These are phyloP conservation scores for Umbilicaria muhlenbergii DNA, from an alignment of 495 filamentous ascomycete species.

Conservation along the genomic window DNA sequence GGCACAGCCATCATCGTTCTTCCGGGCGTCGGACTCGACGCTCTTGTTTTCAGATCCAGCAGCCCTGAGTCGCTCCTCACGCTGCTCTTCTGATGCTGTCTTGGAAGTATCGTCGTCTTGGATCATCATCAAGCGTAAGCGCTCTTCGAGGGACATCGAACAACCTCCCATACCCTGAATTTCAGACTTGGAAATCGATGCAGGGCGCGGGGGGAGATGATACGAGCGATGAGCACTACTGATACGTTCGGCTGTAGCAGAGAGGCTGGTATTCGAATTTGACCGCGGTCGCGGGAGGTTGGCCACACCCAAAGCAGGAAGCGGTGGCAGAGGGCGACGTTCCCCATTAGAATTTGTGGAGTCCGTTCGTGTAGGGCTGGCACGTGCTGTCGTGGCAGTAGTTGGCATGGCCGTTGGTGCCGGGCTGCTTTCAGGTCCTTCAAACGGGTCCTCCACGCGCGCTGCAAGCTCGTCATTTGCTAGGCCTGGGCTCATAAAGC, in stretches of 20 bases:
- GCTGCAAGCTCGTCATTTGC: slow-evolving; percentile 35
- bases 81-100: slow-evolving; percentile 36
- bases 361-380: slow-evolving; percentile 20
- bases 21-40: slow-evolving; percentile 5
- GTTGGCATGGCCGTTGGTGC: slow-evolving; percentile 32
- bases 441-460: slow-evolving; percentile 54
- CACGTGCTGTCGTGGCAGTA: slow-evolving; percentile 24
- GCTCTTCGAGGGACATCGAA: slow-evolving; percentile 67
- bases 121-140: slow-evolving; percentile 70
- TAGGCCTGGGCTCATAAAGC: slow-evolving; percentile 49
- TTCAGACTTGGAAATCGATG: slow-evolving; percentile 51
- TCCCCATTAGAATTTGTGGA: slow-evolving; percentile 59
- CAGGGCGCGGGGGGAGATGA: slow-evolving; percentile 48
- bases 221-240: slow-evolving; percentile 42
- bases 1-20: slow-evolving; percentile 27
- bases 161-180: slow-evolving; percentile 49
- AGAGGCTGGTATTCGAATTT: slow-evolving; percentile 32
- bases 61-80: slow-evolving; percentile 44
- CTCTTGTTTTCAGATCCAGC: slow-evolving; percentile 19
- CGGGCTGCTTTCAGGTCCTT: slow-evolving; percentile 43
- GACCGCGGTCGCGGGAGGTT: slow-evolving; percentile 21
- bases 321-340: slow-evolving; percentile 58
- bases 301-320: slow-evolving; percentile 37
- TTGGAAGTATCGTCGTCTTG: slow-evolving; percentile 39
- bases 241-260: slow-evolving; percentile 48